These are phyloP conservation scores for Nicotiana obtusifolia DNA, from an alignment of 257 asterid species.

Conservation along the genomic window DNA sequence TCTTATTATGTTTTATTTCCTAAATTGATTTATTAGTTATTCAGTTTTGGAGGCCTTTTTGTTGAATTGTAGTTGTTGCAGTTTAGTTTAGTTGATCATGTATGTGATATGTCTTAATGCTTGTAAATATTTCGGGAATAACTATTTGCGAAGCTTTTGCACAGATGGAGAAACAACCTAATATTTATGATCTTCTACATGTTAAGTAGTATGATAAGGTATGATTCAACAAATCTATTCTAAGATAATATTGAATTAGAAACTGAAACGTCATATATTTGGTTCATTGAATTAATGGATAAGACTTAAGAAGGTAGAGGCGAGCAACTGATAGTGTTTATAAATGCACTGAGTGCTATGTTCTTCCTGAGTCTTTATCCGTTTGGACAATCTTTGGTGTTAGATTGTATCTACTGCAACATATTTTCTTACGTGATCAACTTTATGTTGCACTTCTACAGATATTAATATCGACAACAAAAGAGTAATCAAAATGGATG, in stretches of 20 bases:
- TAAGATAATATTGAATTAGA: neutral
- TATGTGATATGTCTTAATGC: neutral
- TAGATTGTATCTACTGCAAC: too few species aligned
- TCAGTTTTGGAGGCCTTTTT: neutral
- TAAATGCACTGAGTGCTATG: too few species aligned
- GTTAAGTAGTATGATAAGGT: constrained; percentile 89
- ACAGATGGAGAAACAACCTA: constrained; percentile 77
- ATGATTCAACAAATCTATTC: constrained; percentile 11
- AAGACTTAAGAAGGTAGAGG: too few species aligned
- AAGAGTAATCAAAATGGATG: too few species aligned
- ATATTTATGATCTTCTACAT: constrained; percentile 69
- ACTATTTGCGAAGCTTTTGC: constrained; percentile 85
- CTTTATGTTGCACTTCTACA: too few species aligned
- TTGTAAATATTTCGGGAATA: constrained; percentile 50
- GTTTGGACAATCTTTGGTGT: too few species aligned
- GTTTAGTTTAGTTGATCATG: neutral
- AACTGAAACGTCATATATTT: too few species aligned
- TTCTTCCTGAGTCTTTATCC: too few species aligned
- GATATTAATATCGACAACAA: too few species aligned
- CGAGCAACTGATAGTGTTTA: too few species aligned
- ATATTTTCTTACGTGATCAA: too few species aligned
- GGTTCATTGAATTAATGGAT: too few species aligned
- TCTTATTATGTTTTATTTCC: neutral
- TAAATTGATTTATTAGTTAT: neutral
- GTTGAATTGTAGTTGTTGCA: neutral